These are phyloP conservation scores for Pseudogymnoascus sp. DNA, from an alignment of 2,329 filamentous ascomycete genomes.

Conservation along the genomic window DNA sequence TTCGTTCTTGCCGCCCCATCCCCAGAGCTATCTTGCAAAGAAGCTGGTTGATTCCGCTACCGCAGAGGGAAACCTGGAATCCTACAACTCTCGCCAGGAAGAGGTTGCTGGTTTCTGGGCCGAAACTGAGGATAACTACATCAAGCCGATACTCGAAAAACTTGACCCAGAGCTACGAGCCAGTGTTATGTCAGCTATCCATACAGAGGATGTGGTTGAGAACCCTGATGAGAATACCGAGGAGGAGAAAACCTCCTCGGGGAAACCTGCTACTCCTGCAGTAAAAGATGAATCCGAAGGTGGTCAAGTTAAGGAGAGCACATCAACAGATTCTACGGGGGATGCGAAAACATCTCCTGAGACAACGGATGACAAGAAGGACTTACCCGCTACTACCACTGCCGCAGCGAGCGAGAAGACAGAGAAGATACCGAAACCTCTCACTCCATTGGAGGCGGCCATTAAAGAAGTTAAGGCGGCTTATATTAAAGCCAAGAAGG, in stretches of 20 bases:
- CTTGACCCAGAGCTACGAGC: slow-evolving; percentile 59
- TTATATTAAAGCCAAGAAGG: slow-evolving; percentile 74
- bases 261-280: slow-evolving; percentile 18
- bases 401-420: not conserved
- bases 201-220: slow-evolving; percentile 32
- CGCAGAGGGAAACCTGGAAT: slow-evolving; percentile 64
- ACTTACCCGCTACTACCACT: not conserved
- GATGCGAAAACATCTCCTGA: not conserved
- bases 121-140: slow-evolving; percentile 70
- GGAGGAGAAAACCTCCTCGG: slow-evolving; percentile 17
- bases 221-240: slow-evolving; percentile 24
- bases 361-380: not conserved
- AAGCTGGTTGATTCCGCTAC: slow-evolving; percentile 74
- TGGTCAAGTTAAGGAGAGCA: not conserved
- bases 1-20: slow-evolving; percentile 86
- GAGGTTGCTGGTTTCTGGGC: slow-evolving; percentile 81
- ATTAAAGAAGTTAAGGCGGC: slow-evolving; percentile 72
- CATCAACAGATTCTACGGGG: not conserved
- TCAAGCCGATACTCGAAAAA: slow-evolving; percentile 61
- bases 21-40: slow-evolving; percentile 76
- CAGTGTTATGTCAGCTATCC: slow-evolving; percentile 57
- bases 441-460: slow-evolving; percentile 54
- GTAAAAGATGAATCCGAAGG: slow-evolving; percentile 14
- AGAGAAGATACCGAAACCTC: slow-evolving; percentile 16
- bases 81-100: slow-evolving; percentile 60